These are phyloP conservation scores for Vitis hybrid DNA, from an alignment of 177 flowering plant genomes.

Conservation along the genomic window DNA sequence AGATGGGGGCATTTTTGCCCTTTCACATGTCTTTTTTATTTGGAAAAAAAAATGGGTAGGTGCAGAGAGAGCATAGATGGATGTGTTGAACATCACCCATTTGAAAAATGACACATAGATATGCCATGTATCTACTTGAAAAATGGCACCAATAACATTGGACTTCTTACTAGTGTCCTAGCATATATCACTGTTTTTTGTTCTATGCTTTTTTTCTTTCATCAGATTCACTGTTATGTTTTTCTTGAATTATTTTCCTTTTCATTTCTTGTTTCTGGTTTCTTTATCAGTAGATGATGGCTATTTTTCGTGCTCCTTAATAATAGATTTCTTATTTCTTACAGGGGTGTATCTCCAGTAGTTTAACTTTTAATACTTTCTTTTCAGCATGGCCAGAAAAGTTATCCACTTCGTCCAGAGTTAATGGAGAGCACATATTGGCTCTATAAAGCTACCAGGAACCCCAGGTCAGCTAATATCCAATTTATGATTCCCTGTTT, in stretches of 20 bases:
- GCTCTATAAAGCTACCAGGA: conserved; percentile 98
- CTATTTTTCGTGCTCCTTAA: neutral
- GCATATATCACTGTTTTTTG: neutral
- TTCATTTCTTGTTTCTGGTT: too few relatives aligned
- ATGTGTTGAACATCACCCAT: too few relatives aligned
- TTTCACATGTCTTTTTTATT: too few relatives aligned
- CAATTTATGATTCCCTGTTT: neutral
- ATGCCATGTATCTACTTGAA: too few relatives aligned
- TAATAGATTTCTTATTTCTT: neutral
- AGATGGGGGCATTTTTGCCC: too few relatives aligned
- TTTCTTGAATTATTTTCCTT: too few relatives aligned
- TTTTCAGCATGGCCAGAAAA: conserved; percentile 85
- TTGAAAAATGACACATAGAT: too few relatives aligned
- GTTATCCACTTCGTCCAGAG: conserved; percentile 98
- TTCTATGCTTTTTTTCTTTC: neutral
- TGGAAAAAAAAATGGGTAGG: too few relatives aligned
- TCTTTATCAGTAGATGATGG: neutral
- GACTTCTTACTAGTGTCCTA: neutral
- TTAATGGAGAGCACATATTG: conserved; percentile 97
- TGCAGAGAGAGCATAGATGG: too few relatives aligned
- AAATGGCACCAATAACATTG: neutral
- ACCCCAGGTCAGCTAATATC: conserved; percentile 60
- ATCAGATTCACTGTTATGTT: too few relatives aligned
- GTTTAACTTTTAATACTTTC: neutral
- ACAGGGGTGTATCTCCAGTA: neutral